phyloP scores from a whole-genome alignment of 139 green algal species.

The Zygnema cylindricum region DNA sequence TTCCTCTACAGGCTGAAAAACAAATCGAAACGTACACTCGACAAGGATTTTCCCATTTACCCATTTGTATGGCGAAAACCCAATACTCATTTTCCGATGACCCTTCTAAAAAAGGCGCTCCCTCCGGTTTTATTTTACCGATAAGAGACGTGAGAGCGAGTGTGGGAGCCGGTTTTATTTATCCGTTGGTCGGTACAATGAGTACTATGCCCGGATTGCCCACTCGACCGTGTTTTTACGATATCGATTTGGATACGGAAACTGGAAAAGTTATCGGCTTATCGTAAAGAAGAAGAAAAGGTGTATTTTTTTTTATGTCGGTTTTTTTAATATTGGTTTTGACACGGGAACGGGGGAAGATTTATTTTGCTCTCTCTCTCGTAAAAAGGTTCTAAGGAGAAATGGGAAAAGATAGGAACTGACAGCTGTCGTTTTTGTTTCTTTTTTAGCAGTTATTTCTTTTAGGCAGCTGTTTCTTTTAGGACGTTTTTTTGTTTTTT shows the following conservation, averaged over 20 bases:
- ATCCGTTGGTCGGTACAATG: constrained; percentile 90
- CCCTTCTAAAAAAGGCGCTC: constrained; percentile 76
- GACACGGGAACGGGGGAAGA: too few species aligned
- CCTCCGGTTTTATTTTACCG: constrained; percentile 84
- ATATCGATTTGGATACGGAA: constrained; percentile 57
- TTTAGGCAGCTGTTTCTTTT: too few species aligned
- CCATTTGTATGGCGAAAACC: constrained; percentile 99
- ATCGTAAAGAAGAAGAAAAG: too few species aligned
- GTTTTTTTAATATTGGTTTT: too few species aligned
- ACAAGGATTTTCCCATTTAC: constrained; percentile 89
- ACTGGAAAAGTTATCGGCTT: constrained; percentile 53
- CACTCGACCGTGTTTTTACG: constrained; percentile 62
- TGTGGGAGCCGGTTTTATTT: constrained; percentile 93
- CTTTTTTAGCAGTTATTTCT: too few species aligned
- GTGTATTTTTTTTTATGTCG: too few species aligned
- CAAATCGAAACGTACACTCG: constrained; percentile 78
- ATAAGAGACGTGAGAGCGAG: constrained; percentile 86
- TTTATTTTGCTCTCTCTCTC: too few species aligned
- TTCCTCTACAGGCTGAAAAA: constrained; percentile 64
- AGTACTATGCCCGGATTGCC: constrained; percentile 83
- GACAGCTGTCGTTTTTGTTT: too few species aligned
- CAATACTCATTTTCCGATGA: constrained; percentile 94
- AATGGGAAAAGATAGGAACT: too few species aligned
- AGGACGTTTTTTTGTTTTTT: too few species aligned
- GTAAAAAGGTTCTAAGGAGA: too few species aligned